Conservation (phyloP, 176 grass and related monocot species). For the Musa beccarii region DNA sequence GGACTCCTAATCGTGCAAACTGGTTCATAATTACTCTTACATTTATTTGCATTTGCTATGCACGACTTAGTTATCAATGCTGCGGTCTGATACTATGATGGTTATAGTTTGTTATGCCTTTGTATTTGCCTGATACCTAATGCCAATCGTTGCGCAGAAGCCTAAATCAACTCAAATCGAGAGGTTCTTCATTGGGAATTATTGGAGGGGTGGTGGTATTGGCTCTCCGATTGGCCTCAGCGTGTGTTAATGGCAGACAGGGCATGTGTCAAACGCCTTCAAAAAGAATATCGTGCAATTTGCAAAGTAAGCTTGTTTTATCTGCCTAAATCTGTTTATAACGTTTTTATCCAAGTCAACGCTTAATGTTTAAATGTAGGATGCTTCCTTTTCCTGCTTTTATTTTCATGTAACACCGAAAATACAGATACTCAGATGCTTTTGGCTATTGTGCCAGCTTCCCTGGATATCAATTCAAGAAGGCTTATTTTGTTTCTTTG, state of each 20-base stretch:
- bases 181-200: conserved; percentile 1
- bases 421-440: too few species aligned
- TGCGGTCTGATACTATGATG: background rate
- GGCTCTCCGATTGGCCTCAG: conserved; percentile 2
- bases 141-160: background rate
- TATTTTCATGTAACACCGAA: too few species aligned
- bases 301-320: conserved; percentile 52
- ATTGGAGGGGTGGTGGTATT: background rate
- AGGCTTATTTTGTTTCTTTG: background rate
- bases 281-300: conserved; percentile 94
- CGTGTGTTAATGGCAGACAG: conserved; percentile 61
- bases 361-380: too few species aligned
- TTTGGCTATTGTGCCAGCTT: background rate
- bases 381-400: too few species aligned
- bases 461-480: background rate
- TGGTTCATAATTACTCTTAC: background rate
- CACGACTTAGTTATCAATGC: too few species aligned
- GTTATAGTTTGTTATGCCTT: too few species aligned
- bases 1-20: too few species aligned
- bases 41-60: background rate
- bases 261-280: conserved; percentile 89
- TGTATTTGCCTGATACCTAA: too few species aligned
- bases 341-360: too few species aligned
- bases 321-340: background rate
- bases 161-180: background rate